Evolutionary conservation across 352 stramenopile species (phyloP).

Genomic region (Phytophthora meadii): DNA sequence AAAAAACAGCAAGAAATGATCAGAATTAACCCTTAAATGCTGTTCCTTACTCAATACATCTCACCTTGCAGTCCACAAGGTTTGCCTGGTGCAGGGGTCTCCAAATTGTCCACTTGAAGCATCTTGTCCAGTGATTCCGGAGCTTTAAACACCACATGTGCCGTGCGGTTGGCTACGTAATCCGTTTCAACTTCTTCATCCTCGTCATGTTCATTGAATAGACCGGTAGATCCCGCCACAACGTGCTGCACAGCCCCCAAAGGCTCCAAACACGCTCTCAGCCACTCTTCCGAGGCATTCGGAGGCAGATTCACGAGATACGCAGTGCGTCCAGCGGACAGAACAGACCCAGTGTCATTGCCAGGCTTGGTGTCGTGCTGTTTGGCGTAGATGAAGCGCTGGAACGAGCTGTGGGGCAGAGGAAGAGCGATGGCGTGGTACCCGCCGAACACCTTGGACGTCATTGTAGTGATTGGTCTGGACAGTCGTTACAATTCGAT

Average conservation of each 20-base stretch:
- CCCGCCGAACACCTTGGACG: conserved; percentile 41
- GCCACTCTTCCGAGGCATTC: conserved; percentile 55
- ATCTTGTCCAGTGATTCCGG: conserved; percentile 64
- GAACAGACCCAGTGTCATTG: conserved; percentile 41
- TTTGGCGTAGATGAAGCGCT: conserved; percentile 81
- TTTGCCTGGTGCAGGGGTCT: conserved; percentile 34
- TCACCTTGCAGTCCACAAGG: conserved; percentile 46
- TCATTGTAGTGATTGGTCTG: conserved; percentile 1
- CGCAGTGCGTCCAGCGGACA: conserved; percentile 70
- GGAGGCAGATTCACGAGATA: conserved; percentile 80
- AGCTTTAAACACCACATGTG: conserved; percentile 82
- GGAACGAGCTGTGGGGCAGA: conserved; percentile 63
- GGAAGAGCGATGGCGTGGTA: conserved; percentile 83
- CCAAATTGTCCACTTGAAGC: conserved; percentile 49
- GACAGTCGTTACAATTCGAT: too few relatives aligned
- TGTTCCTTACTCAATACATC: not conserved
- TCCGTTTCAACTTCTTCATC: conserved; percentile 26
- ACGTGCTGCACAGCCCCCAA: conserved; percentile 75
- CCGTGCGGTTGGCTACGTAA: conserved; percentile 43
- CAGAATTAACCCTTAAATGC: not conserved
- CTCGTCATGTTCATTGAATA: conserved; percentile 10
- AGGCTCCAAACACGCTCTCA: conserved; percentile 55
- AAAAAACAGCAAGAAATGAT: conserved; percentile 1
- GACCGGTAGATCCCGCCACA: conserved; percentile 23
- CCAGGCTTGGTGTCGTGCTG: conserved; percentile 62